Base-by-base conservation (phyloP, 345 rosid species). In the Noccaea caerulescens region DNA sequence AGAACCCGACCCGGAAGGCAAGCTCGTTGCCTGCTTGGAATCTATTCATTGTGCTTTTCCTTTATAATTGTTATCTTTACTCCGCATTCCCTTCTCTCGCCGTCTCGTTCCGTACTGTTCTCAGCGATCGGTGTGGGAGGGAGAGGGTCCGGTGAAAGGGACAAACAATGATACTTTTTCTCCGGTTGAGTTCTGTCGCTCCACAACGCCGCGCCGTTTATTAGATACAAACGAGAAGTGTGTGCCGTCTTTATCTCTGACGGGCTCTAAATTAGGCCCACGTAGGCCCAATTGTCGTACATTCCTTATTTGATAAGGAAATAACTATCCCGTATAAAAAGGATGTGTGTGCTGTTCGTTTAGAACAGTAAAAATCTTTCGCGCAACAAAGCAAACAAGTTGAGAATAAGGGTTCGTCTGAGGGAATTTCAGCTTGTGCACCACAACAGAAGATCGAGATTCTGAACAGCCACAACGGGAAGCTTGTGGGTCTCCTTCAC, bases 1-100 rank as follows among this genome's bases (percentile, higher is more conserved):
- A 84, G 81, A 93, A 85, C 6, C 94, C 93, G 76, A 91, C 90
- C 43, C 96, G 94, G 75, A 93, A 93, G 42, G 83, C 72, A 50
- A 87, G 81, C 64, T 84, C 98, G 39, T 87, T 80, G 8, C 91
- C 72, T 63, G 87, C 94, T 71, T 87, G 79, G 38, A 89, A 76
- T 72, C 82, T 81, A 71, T 85, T 84, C 97, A 93, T 91, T 18
- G 13, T 30, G 47, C 32, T 42, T 66, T 3, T 47, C 42, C 42
- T 23, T 65, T 41, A 0, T 47, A n/a, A 36, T 7, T 2, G 55
- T 37, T 14, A 37, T 44, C 58, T 44, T 50, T 53, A 47, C 57
- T 52, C 52, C 8, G 71, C 75, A 56, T 55, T 56, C 46, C 59
- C 52, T 55, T 76, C 4, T 9, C 43, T 54, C 63, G 36, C 53